Evolutionary conservation across 169 alveolate species (phyloP).

Genomic region (Miamiensis avidus): DNA sequence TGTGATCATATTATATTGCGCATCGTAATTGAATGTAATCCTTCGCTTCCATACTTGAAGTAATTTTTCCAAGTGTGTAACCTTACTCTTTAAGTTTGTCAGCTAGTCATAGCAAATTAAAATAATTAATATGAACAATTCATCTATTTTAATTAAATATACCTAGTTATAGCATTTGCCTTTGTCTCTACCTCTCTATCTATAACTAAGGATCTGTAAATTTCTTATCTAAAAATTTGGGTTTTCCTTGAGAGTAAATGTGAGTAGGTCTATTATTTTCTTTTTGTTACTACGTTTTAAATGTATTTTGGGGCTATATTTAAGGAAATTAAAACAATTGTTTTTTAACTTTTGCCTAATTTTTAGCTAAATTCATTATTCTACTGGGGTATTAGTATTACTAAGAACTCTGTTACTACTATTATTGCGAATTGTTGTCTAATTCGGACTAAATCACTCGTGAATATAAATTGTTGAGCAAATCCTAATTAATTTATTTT

Average conservation of each 20-base stretch:
- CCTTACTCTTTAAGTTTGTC: slow-evolving; percentile 30
- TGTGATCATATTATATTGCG: slow-evolving; percentile 41
- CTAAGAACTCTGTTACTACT: neutral
- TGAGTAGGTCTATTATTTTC: slow-evolving; percentile 43
- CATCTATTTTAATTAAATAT: neutral
- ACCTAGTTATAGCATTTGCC: slow-evolving; percentile 31
- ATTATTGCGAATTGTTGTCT: slow-evolving; percentile 15
- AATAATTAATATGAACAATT: neutral
- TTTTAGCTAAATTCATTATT: neutral
- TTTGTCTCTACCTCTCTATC: slow-evolving; percentile 22
- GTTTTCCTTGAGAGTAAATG: slow-evolving; percentile 26
- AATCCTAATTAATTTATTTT: slow-evolving; percentile 10
- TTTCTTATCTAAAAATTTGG: slow-evolving; percentile 31
- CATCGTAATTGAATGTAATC: slow-evolving; percentile 30
- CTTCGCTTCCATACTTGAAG: slow-evolving; percentile 25
- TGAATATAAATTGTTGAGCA: slow-evolving; percentile 35
- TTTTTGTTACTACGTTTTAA: slow-evolving; percentile 22
- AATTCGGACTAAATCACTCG: slow-evolving; percentile 34
- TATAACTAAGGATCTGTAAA: neutral
- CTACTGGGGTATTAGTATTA: slow-evolving; percentile 3
- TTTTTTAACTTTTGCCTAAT: slow-evolving; percentile 2
- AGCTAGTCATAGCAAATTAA: neutral
- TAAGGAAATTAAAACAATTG: slow-evolving; percentile 23
- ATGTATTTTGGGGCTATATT: slow-evolving; percentile 6
- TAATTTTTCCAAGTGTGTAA: slow-evolving; percentile 41